Base-by-base conservation (phyloP, 2,329 filamentous ascomycete genomes). In the Colletotrichum higginsianum region DNA sequence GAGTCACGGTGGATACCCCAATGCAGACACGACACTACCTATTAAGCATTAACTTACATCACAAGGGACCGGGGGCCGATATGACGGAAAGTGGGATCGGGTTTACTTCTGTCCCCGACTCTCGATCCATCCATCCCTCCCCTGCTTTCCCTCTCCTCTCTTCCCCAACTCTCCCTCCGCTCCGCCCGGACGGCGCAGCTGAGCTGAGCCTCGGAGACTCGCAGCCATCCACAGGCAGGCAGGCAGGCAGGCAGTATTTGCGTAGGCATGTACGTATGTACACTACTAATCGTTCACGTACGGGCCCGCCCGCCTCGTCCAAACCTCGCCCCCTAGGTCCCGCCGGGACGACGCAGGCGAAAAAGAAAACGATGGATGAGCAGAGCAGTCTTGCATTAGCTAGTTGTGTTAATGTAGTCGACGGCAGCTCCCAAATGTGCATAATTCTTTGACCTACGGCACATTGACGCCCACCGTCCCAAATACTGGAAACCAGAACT, bases 391-490 rank as follows among this genome's bases (percentile, higher is more conserved):
- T 26, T 52, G 16, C 47, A n/a, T 15, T 47, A 40, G 21, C 30
- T 47, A 11, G 35, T 38, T 38, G 35, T 38, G 9, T 38, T 38
- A 38, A 38, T 38, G 35, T 9, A n/a, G 42, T 16, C 26, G 44
- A 26, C 30, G 9, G 46, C 15, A 18, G 23, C 30, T 23, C 30
- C 35, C 44, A 61, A 50, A 13, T 23, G n/a, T 23, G 26, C 13
- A 30, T n/a, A n/a, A 12, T 60, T 21, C 23, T n/a, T 53, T 38
- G 68, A 68, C 64, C 55, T 58, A 72, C 65, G 60, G 58, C 69
- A 72, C 69, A 72, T 35, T 64, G 69, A 69, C 60, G 52, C 65
- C 58, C 47, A 68, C 53, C 69, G 46, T 72, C 69, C 21, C 60
- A 72, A 53, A 23, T 55, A 69, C 35, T 23, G 47, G 60, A 68